Evolutionary conservation across 805 yeast genomes (phyloP), one percentile per base, ranked within the genome.

Genomic region (Debaryomyces tyrocola): DNA sequence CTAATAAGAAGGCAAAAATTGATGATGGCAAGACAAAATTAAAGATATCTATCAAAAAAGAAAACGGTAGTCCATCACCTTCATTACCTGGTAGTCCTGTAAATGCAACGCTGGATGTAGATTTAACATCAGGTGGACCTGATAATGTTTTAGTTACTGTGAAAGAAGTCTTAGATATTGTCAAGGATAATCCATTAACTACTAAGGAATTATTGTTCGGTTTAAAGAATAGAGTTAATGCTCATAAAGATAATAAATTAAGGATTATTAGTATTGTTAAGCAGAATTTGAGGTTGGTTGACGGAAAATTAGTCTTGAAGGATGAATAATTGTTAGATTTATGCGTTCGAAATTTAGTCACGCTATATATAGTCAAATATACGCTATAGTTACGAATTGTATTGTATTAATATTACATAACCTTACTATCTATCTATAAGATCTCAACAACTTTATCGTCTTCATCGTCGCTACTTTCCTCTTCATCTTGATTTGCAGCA

Each of bases 151-250:
- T 86, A 40, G 80, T 88, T 14, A 85, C 91, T 0, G 85, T 82
- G 31, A 81, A 78, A 40, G 96, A 89, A 58, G 87, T 91, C 44
- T 77, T 85, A 50, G 74, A 71, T 27, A 77, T 85, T 33, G 83
- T 90, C 10, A 70, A 66, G 14, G 71, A 73, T 48, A 79, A 79
- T 40, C 84, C 85, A 10, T 68, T 80, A 20, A 79, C 85, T 2
- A 80, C 83, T 40, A 84, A 82, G 60, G 85, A 78, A 52, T 75
- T 88, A 60, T 79, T 87, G 46, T 72, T 73, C 42, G 75, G 75
- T 44, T 76, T 85, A 57, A 85, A 77, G 66, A 73, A 74, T 43
- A 85, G 86, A 58, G 79, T 89, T 43, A 76, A 74, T 41, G 75
- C 77, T 44, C 85, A 85, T 62, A 79, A 80, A 29, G 85, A 79